Percentiles rank a stretch among this genome's conserved stretches.
Evolutionary conservation across 176 grass and related monocot species (phyloP).

Genomic region (Triticum monococcum): DNA sequence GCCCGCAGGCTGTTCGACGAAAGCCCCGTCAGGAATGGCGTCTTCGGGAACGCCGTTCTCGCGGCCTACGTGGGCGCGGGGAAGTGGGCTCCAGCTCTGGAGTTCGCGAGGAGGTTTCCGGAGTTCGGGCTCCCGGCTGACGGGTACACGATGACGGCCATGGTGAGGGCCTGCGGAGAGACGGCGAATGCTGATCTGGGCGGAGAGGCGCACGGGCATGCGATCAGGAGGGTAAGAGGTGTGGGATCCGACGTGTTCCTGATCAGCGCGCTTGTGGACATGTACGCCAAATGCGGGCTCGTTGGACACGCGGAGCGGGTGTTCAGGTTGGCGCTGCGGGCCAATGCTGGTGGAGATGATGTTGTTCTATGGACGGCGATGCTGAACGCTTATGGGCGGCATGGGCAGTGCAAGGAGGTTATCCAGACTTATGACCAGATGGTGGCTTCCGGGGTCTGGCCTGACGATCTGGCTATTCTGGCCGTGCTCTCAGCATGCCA

Average conservation of each 20-base stretch:
- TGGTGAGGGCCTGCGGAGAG: constrained; percentile 48
- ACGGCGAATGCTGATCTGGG: constrained; percentile 24
- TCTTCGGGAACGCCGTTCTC: constrained; percentile 61
- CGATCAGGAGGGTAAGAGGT: constrained; percentile 21
- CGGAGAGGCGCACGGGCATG: constrained; percentile 38
- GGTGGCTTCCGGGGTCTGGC: constrained; percentile 29
- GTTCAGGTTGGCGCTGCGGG: constrained; percentile 26
- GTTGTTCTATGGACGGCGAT: constrained; percentile 64
- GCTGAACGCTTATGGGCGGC: constrained; percentile 58
- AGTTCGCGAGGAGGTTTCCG: constrained; percentile 34
- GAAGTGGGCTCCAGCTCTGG: constrained; percentile 26
- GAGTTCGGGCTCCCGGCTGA: constrained; percentile 27
- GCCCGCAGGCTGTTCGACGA: constrained; percentile 66
- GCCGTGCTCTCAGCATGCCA: constrained; percentile 64
- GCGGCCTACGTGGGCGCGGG: constrained; percentile 32
- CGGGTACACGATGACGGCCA: constrained; percentile 46
- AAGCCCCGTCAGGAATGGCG: constrained; percentile 39
- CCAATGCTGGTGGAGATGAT: constrained; percentile 19
- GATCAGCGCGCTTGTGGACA: constrained; percentile 43
- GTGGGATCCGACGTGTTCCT: constrained; percentile 41
- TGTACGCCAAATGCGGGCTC: constrained; percentile 66
- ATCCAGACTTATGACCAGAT: constrained; percentile 50
- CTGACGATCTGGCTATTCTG: constrained; percentile 53
- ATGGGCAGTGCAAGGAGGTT: constrained; percentile 54
- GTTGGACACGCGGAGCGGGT: constrained; percentile 32